Evolutionary conservation across 1,284 basidiomycete species (phyloP), one percentile per base, ranked within the genome.

Genomic region (Takashimella koratensis): DNA sequence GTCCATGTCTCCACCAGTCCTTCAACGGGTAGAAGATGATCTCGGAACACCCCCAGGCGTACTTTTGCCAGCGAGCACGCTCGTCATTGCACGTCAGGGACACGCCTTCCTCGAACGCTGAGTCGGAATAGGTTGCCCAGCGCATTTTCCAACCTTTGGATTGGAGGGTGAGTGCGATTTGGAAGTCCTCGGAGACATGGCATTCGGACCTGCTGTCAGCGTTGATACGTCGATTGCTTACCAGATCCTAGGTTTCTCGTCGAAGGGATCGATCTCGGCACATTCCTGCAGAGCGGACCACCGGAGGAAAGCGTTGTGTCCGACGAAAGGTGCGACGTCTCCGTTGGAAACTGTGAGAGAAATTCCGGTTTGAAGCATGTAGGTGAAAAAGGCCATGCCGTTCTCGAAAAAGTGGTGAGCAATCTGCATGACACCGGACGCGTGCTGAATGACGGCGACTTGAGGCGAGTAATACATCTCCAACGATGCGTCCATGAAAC

Each of bases 211-310:
- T 46, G 26, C 5, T 6, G 10, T 46, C 30, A 36, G 30, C 16
- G 10, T 8, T 36, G 30, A 36, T 36, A 36, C 24, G 43, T 44
- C 45, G 23, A 46, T 11, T 21, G 21, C 59, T 2, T 84, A 87
- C 88, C 88, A 90, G 49, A 88, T 83, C 77, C 87, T 88, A 66
- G 79, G 80, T 53, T 79, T 68, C 0, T 80, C 80, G 62, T 87
- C 85, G 8, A 78, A 82, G 8, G 45, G 50, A 36, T 89, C 87
- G 46, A 85, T 68, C 59, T 87, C 87, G 13, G 85, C 81, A 2
- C 84, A 86, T 53, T 90, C 87, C 67, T 91, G 88, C 8, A 90
- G 76, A 1, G 88, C 88, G 5, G 81, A 81, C 88, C 89, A 91
- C 11, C 88, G 82, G 30, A 90, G 77, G 75, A 89, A 90, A 2